Base-by-base conservation (phyloP, 495 filamentous ascomycete species). In the Podospora bellae-mahoneyi region DNA sequence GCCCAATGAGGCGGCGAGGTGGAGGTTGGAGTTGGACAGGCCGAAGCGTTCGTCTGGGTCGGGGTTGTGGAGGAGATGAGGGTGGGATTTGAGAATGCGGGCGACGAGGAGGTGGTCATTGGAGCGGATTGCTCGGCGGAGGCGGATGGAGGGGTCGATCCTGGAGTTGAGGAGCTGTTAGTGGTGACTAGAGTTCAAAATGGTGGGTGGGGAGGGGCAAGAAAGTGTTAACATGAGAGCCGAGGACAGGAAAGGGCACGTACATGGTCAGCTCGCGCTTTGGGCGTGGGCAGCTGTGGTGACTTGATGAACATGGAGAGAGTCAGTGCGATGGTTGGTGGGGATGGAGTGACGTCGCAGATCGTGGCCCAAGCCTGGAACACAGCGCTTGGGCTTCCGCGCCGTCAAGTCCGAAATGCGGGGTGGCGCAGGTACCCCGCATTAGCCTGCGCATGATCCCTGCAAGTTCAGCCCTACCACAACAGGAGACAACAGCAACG, bases 71-170 rank as follows among this genome's bases (percentile, higher is more conserved):
- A 95, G 82, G 65, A 86, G 83, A 62, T 77, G 69, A 0, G 88
- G 89, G 72, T 93, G 85, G 72, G 88, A 88, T 66, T 83, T 83
- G 64, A 94, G 82, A 75, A 95, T 90, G 75, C 92, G 90, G 67
- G 83, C 77, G 68, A 91, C 89, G 64, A 94, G 89, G 68, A 83
- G 76, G 68, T 90, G 80, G 79, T 93, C 90, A 73, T 88, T 85
- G 68, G 85, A 81, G 75, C 87, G 84, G 74, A 96, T 93, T 27
- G 91, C 91, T 64, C 88, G 86, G 67, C 89, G 89, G 57, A 91
- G 83, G 65, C 90, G 85, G 76, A 88, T 82, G 62, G 87, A 82
- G 60, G 85, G 81, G 60, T 89, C 88, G 80, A 90, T 89, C 88
- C 87, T 91, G 68, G 7, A 3, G 20, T 32, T 30, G 7, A 7